Evolutionary conservation across 352 stramenopile genomes (phyloP).

Genomic region (Globisporangium sylvaticum): DNA sequence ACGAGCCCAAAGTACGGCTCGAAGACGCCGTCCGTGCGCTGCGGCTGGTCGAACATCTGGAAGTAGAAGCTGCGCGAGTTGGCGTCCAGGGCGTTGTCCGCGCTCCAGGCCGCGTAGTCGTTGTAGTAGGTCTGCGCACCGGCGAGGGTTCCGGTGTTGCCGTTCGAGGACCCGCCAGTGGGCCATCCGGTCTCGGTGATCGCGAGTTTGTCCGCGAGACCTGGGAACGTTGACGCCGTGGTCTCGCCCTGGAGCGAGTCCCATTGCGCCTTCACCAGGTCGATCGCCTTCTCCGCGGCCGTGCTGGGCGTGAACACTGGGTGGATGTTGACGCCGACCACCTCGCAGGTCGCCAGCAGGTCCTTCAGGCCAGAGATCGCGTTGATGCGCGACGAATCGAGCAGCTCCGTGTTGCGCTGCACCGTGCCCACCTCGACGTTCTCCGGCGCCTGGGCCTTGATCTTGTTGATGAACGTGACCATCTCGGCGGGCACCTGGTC

Average conservation of each 20-base stretch:
- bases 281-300: slow-evolving; percentile 34
- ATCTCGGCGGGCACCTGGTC: slow-evolving; percentile 31
- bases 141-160: slow-evolving; percentile 40
- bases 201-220: slow-evolving; percentile 42
- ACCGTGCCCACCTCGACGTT: slow-evolving; percentile 39
- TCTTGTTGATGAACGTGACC: slow-evolving; percentile 36
- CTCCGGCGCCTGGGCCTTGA: slow-evolving; percentile 25
- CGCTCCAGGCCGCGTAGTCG: slow-evolving; percentile 31
- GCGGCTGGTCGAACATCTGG: slow-evolving; percentile 58
- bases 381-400: slow-evolving; percentile 33
- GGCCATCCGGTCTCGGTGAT: slow-evolving; percentile 69
- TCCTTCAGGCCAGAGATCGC: slow-evolving; percentile 31
- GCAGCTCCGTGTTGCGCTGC: slow-evolving; percentile 47
- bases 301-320: slow-evolving; percentile 46
- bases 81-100: slow-evolving; percentile 22
- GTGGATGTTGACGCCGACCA: slow-evolving; percentile 73
- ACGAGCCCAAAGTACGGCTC: slow-evolving; percentile 51
- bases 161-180: slow-evolving; percentile 27
- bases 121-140: slow-evolving; percentile 39
- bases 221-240: slow-evolving; percentile 34
- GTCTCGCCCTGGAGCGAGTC: slow-evolving; percentile 28
- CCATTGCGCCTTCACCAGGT: slow-evolving; percentile 41
- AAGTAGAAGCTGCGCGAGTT: slow-evolving; percentile 45
- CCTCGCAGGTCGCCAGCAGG: slow-evolving; percentile 49
- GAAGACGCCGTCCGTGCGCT: slow-evolving; percentile 34